Evolutionary conservation across 345 rosid genomes (phyloP).

Genomic region (Rhodamnia argentea): DNA sequence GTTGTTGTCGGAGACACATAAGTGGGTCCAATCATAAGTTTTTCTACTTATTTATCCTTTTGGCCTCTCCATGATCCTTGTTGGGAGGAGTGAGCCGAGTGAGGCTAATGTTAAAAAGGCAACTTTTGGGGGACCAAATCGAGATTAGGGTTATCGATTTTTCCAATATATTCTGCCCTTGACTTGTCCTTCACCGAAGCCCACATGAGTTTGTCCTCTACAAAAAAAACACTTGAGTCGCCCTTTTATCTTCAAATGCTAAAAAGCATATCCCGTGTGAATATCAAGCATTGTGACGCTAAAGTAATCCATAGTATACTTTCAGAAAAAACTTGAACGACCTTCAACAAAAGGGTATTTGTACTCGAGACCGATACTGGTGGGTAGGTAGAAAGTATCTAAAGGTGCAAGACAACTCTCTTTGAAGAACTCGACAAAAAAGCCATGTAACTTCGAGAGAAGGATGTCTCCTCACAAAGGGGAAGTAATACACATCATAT

Average conservation of each 20-base stretch:
- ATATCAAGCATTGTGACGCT: not conserved
- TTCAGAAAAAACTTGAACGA: not conserved
- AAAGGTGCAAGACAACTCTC: not conserved
- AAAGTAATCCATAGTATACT: not conserved
- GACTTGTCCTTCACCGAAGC: not conserved
- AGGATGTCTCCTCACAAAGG: no score
- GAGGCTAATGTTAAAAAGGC: not conserved
- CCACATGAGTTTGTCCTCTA: not conserved
- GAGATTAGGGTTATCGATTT: not conserved
- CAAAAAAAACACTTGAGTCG: not conserved
- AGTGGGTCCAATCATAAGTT: not conserved
- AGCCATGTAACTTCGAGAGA: not conserved
- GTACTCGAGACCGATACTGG: not conserved
- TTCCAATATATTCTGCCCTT: not conserved
- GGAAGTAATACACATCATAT: not conserved
- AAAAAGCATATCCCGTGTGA: not conserved
- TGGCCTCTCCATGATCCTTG: not conserved
- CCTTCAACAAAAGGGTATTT: not conserved
- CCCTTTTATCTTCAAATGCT: not conserved
- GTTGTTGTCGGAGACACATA: not conserved
- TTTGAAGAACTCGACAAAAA: not conserved
- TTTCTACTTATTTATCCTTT: not conserved
- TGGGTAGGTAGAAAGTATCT: not conserved
- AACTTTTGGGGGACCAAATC: not conserved
- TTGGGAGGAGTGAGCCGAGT: not conserved